Percentiles rank a stretch among this genome's conserved stretches.
Evolutionary conservation across 805 yeast species (phyloP).

Genomic region (Candida dendrica): DNA sequence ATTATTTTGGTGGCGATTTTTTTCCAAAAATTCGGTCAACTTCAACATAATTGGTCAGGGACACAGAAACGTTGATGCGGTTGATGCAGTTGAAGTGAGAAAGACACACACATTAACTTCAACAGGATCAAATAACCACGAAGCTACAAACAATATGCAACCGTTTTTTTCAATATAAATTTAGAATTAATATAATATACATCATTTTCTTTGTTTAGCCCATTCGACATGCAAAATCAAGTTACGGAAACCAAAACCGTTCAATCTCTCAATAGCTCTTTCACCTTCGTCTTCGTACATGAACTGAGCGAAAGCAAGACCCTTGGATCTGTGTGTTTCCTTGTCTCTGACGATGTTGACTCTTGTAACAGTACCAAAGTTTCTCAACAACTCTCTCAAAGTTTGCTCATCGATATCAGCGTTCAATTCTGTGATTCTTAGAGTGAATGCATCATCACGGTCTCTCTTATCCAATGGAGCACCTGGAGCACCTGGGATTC

Average conservation of each 20-base stretch:
- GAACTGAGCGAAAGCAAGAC: constrained; percentile 90
- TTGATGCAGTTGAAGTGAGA: too few species aligned
- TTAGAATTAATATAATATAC: not conserved
- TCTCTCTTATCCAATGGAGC: constrained; percentile 35
- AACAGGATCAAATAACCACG: too few species aligned
- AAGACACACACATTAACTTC: too few species aligned
- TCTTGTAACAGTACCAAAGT: constrained; percentile 62
- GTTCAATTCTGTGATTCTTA: constrained; percentile 88
- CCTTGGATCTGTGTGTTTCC: constrained; percentile 91
- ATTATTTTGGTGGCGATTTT: too few species aligned
- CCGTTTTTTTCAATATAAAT: too few species aligned
- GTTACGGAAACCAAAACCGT: constrained; percentile 90
- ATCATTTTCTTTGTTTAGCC: constrained; percentile 34
- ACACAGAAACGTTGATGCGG: too few species aligned
- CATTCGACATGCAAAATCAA: constrained; percentile 67
- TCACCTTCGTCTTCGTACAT: constrained; percentile 63
- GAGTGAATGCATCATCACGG: constrained; percentile 81
- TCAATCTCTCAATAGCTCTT: constrained; percentile 63
- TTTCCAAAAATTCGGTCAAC: too few species aligned
- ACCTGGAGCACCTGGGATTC: constrained; percentile 29
- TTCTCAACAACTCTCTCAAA: constrained; percentile 66
- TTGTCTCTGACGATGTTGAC: constrained; percentile 82
- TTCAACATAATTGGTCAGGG: too few species aligned
- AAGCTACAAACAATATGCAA: too few species aligned
- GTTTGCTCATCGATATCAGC: constrained; percentile 76